Conservation (phyloP, 345 rosid genomes). For the Melaleuca quinquenervia region DNA sequence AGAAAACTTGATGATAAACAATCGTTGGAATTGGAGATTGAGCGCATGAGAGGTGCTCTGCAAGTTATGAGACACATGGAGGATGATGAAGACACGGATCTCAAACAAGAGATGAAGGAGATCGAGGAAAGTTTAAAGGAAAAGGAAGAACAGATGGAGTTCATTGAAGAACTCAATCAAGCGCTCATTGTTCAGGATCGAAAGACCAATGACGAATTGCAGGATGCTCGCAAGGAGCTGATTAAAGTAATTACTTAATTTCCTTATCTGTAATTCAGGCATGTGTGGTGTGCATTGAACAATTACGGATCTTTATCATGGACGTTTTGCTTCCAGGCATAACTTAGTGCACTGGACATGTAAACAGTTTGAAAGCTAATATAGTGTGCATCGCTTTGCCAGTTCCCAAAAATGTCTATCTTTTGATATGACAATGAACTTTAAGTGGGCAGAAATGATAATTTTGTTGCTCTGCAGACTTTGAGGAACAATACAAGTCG, state of each 20-base stretch:
- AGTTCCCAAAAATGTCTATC: not conserved
- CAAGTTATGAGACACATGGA: conserved; percentile 60
- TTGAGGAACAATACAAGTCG: not conserved
- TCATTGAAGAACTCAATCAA: conserved; percentile 27
- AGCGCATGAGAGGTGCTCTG: conserved; percentile 50
- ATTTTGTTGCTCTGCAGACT: conserved; percentile 17
- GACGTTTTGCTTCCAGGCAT: not conserved
- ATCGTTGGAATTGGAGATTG: conserved; percentile 65
- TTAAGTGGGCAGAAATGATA: not conserved
- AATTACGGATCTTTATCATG: not conserved
- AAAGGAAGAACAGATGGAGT: conserved; percentile 43
- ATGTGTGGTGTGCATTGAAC: not conserved
- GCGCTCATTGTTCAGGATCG: conserved; percentile 38
- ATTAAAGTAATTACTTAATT: conserved; percentile 24
- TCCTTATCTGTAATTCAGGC: not conserved
- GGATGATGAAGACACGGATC: conserved; percentile 33
- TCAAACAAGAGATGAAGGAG: conserved; percentile 26
- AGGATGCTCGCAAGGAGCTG: conserved; percentile 61
- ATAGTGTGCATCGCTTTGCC: not conserved
- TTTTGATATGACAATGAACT: not conserved
- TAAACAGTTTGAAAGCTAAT: not conserved
- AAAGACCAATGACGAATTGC: conserved; percentile 43
- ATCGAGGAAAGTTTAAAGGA: conserved; percentile 29
- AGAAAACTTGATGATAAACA: conserved; percentile 49
- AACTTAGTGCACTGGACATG: not conserved